phyloP scores from a whole-genome alignment of 2,329 filamentous ascomycete species.

The Graphiopsis chlorocephala region DNA sequence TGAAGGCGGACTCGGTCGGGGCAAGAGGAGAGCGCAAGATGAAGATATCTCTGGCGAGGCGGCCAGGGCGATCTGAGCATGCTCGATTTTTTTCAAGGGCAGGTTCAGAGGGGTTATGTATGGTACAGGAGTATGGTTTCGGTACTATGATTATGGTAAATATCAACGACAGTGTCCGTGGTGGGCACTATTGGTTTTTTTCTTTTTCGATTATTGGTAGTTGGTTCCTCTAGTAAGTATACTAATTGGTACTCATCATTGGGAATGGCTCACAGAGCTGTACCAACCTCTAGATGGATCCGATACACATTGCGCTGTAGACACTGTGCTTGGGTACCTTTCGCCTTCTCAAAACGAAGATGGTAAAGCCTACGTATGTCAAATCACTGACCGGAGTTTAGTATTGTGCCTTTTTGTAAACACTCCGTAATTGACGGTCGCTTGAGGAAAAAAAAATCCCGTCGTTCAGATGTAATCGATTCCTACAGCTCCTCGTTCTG shows the following conservation, averaged over 20 bases:
- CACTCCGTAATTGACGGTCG: too few species aligned
- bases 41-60: slow-evolving; percentile 59
- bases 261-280: too few species aligned
- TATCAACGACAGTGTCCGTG: background rate
- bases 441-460: too few species aligned
- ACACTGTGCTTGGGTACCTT: background rate
- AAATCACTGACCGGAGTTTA: too few species aligned
- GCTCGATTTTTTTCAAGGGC: background rate
- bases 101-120: background rate
- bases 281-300: too few species aligned
- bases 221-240: background rate
- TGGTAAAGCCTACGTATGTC: background rate
- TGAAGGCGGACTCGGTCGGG: slow-evolving; percentile 65
- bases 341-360: background rate
- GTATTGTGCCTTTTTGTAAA: too few species aligned
- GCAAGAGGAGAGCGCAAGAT: slow-evolving; percentile 55
- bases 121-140: background rate
- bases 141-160: background rate
- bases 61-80: slow-evolving; percentile 49
- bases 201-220: background rate
- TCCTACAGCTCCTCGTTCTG: background rate
- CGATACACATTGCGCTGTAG: background rate
- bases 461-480: too few species aligned
- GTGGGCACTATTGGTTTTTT: background rate
- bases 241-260: too few species aligned